These are phyloP conservation scores for Globisporangium carolinianum DNA, from an alignment of 352 stramenopile species.

Conservation along the genomic window DNA sequence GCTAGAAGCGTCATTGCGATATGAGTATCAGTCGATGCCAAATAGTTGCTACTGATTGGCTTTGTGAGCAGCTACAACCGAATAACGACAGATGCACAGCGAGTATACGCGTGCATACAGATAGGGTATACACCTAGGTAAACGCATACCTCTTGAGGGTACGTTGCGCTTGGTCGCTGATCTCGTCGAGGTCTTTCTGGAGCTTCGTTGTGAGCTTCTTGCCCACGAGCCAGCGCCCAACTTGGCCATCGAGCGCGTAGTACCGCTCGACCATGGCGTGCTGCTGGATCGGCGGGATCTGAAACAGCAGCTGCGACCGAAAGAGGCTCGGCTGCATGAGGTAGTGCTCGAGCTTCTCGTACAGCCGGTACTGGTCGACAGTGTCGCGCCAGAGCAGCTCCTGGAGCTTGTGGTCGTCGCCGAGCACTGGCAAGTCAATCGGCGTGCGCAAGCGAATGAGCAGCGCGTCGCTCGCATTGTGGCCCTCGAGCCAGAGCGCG, in stretches of 20 bases:
- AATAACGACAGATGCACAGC: too few relatives aligned
- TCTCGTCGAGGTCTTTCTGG: constrained; percentile 83
- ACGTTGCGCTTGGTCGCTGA: constrained; percentile 54
- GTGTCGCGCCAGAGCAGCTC: constrained; percentile 76
- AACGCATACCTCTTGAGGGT: constrained; percentile 47
- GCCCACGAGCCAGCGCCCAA: constrained; percentile 69
- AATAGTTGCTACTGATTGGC: too few relatives aligned
- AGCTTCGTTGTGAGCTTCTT: constrained; percentile 78
- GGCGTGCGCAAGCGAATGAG: constrained; percentile 40
- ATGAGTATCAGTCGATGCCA: too few relatives aligned
- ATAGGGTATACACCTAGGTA: neutral
- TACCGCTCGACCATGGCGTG: constrained; percentile 81
- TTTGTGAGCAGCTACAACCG: too few relatives aligned
- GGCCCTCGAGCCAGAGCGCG: constrained; percentile 69
- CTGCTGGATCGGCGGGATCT: constrained; percentile 71
- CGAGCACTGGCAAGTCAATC: constrained; percentile 38
- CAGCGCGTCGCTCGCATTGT: constrained; percentile 54
- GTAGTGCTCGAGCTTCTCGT: constrained; percentile 81
- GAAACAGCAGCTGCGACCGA: constrained; percentile 72
- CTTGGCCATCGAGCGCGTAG: constrained; percentile 62
- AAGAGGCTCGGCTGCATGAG: constrained; percentile 75
- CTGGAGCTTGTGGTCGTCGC: constrained; percentile 42
- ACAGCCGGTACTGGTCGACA: constrained; percentile 79
- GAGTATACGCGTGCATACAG: too few relatives aligned
- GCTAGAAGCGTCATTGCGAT: constrained; percentile 11